phyloP scores from a whole-genome alignment of 1,284 basidiomycete genomes.

The Ustilago bromivora region DNA sequence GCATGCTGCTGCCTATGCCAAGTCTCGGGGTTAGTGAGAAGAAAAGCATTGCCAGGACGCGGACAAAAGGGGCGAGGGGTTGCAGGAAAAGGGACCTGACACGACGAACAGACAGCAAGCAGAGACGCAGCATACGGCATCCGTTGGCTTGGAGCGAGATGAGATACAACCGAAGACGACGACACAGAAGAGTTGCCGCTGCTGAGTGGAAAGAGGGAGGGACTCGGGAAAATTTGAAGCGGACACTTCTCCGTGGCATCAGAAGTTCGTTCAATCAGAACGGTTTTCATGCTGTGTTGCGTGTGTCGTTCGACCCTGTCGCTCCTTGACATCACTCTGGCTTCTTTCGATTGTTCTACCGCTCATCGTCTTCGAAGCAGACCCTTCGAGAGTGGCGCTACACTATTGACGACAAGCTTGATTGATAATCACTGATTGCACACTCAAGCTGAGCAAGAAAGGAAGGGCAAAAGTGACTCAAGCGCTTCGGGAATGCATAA shows the following conservation, averaged over 20 bases:
- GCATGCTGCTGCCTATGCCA: background rate
- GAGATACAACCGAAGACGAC: background rate
- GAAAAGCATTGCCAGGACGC: background rate
- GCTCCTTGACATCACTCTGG: conserved; percentile 4
- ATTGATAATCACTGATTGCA: background rate
- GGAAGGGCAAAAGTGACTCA: conserved; percentile 9
- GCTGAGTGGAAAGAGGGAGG: background rate
- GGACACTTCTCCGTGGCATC: background rate
- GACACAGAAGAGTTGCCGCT: background rate
- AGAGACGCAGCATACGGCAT: background rate
- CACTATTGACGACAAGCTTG: background rate
- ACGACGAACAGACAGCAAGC: background rate
- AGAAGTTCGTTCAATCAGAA: background rate
- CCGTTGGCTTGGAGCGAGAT: background rate
- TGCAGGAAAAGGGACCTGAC: background rate
- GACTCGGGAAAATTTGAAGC: conserved; percentile 3
- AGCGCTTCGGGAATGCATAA: conserved; percentile 7
- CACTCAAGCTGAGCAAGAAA: background rate
- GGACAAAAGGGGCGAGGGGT: background rate
- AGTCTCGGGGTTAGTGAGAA: conserved; percentile 12
- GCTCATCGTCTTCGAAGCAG: conserved; percentile 15
- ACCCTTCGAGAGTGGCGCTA: background rate
- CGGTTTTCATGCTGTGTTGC: background rate
- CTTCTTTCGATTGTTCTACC: conserved; percentile 6
- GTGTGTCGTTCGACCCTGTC: conserved; percentile 24